phyloP scores from a whole-genome alignment of 805 yeast genomes.

The Starmerella kuoi region DNA sequence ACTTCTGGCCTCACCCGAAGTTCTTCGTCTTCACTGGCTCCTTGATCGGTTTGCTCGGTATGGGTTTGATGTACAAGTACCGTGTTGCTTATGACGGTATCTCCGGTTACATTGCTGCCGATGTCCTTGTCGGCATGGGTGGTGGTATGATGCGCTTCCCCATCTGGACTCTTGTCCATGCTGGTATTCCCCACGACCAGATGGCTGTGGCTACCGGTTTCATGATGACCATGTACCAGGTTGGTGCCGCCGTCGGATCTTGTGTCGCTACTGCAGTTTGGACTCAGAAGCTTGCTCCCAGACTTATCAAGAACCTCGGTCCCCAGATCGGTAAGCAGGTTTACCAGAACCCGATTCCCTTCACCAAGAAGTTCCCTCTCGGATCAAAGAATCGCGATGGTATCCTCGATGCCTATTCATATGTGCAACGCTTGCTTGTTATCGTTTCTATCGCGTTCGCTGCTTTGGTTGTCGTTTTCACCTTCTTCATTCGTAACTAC shows the following conservation, averaged over 20 bases:
- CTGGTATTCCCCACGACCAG: constrained; percentile 48
- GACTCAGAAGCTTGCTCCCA: constrained; percentile 45
- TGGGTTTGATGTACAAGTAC: constrained; percentile 48
- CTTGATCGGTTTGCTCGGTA: constrained; percentile 43
- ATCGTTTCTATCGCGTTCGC: constrained; percentile 43
- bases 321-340: constrained; percentile 35
- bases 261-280: constrained; percentile 62
- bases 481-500: constrained; percentile 9
- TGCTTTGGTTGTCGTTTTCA: constrained; percentile 17
- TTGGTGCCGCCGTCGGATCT: constrained; percentile 55
- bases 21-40: constrained; percentile 49
- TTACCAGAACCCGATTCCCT: constrained; percentile 44
- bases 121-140: constrained; percentile 56
- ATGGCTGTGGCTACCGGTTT: constrained; percentile 52
- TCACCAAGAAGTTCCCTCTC: constrained; percentile 40
- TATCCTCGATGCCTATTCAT: constrained; percentile 44
- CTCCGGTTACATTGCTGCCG: constrained; percentile 52
- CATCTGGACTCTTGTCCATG: constrained; percentile 48
- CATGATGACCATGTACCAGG: constrained; percentile 44
- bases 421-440: constrained; percentile 47
- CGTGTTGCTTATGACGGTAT: constrained; percentile 38
- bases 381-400: constrained; percentile 49
- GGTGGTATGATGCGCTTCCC: constrained; percentile 62
- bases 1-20: constrained; percentile 41
- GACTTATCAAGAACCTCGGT: constrained; percentile 32